Percentiles rank a stretch among this genome's conserved stretches.
Evolutionary conservation across 768 basidiomycete species (phyloP).

Genomic region (Coprinopsis strossmayeri): DNA sequence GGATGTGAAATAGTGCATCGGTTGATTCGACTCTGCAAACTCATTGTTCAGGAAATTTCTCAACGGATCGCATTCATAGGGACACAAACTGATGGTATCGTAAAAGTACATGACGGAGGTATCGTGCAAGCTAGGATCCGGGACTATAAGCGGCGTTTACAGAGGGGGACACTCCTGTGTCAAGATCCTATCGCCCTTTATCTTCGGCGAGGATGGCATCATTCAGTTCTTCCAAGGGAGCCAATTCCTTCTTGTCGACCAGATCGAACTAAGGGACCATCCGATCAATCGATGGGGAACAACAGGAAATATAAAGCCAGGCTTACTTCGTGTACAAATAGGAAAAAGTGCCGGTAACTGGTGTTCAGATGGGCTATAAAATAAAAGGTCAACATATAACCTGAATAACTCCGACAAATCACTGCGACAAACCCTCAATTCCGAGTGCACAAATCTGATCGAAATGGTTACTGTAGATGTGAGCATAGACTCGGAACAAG

Average conservation of each 20-base stretch:
- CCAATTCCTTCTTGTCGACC: conserved; percentile 94
- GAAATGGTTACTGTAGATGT: conserved; percentile 98
- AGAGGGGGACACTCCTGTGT: not conserved
- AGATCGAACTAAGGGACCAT: conserved; percentile 64
- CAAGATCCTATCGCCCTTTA: conserved; percentile 27
- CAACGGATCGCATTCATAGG: too few relatives aligned
- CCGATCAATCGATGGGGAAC: not conserved
- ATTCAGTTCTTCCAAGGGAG: conserved; percentile 91
- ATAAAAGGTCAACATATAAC: conserved; percentile 1
- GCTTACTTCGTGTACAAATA: conserved; percentile 88
- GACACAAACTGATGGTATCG: too few relatives aligned
- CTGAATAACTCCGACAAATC: not conserved
- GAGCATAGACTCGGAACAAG: conserved; percentile 95
- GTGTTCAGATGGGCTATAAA: conserved; percentile 90
- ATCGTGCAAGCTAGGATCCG: not conserved
- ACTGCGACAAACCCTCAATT: conserved; percentile 73
- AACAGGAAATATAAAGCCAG: not conserved
- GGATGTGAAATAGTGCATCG: too few relatives aligned
- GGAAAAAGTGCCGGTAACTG: conserved; percentile 95
- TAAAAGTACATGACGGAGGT: too few relatives aligned
- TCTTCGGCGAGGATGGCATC: conserved; percentile 72
- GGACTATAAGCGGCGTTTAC: too few relatives aligned
- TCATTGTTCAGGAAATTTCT: too few relatives aligned
- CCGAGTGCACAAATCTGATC: conserved; percentile 97
- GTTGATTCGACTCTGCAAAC: too few relatives aligned